phyloP scores from a whole-genome alignment of 768 basidiomycete species.

The Lentinula detonsa region DNA sequence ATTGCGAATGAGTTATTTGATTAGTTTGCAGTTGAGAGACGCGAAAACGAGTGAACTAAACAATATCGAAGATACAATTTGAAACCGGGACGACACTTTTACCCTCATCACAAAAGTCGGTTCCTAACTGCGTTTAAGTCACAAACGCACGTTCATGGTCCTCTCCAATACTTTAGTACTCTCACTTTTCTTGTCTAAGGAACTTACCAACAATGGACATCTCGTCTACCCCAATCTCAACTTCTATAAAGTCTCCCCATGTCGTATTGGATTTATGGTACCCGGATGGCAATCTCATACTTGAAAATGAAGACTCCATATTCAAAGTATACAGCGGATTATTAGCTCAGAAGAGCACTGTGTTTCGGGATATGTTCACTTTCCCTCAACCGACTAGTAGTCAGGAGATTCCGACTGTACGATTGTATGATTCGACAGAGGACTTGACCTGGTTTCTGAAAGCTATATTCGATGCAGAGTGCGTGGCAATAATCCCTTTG shows the following conservation, averaged over 20 bases:
- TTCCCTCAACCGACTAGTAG: conserved; percentile 27
- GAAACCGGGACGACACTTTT: no score
- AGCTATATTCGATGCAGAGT: conserved; percentile 19
- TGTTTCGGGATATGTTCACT: conserved; percentile 33
- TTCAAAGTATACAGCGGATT: conserved; percentile 32
- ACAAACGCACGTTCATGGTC: no score
- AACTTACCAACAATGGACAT: not conserved
- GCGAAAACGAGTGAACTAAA: no score
- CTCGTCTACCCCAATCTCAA: not conserved
- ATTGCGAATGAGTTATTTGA: no score
- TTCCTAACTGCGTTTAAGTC: no score
- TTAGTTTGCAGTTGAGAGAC: no score
- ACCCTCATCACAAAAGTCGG: no score
- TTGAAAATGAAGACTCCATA: conserved; percentile 25
- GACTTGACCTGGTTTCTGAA: conserved; percentile 28
- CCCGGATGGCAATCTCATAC: conserved; percentile 35
- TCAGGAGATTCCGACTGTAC: conserved; percentile 22
- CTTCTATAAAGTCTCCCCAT: not conserved
- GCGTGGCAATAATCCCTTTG: not conserved
- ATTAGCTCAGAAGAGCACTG: conserved; percentile 25
- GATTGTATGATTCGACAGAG: conserved; percentile 24
- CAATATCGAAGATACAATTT: no score
- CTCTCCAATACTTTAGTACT: no score
- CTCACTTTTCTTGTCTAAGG: no score
- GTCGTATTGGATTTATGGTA: conserved; percentile 21